Percentiles rank a stretch among this genome's conserved stretches.
Evolutionary conservation across 2,329 filamentous ascomycete species (phyloP).

Genomic region (Colletotrichum scovillei): DNA sequence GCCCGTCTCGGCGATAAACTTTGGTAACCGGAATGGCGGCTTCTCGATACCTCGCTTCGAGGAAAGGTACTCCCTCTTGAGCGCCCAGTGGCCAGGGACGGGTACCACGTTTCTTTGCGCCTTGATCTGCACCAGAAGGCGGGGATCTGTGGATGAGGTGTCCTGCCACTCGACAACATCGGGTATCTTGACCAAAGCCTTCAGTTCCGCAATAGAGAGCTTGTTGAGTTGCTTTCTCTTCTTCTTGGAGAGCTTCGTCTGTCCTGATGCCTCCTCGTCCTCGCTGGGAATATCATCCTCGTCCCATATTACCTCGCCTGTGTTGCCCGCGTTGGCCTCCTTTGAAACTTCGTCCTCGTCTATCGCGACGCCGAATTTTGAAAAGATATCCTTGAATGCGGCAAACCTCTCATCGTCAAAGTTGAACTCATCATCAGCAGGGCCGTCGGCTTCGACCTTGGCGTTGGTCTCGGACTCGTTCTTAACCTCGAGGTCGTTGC

Average conservation of each 20-base stretch:
- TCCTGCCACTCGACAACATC: conserved; percentile 99
- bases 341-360: conserved; percentile 73
- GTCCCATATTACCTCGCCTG: conserved; percentile 86
- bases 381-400: conserved; percentile 85
- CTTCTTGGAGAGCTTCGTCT: conserved; percentile 89
- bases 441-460: conserved; percentile 56
- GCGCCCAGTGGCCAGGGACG: conserved; percentile 91
- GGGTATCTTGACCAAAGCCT: conserved; percentile 88
- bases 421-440: conserved; percentile 72
- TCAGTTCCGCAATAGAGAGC: conserved; percentile 93
- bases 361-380: conserved; percentile 77
- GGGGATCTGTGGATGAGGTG: conserved; percentile 88
- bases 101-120: conserved; percentile 95
- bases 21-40: conserved; percentile 89
- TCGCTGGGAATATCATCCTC: conserved; percentile 90
- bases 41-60: conserved; percentile 98
- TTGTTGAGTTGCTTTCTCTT: conserved; percentile 93
- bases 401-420: conserved; percentile 82
- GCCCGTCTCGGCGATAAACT: conserved; percentile 97
- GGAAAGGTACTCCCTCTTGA: conserved; percentile 97
- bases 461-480: conserved; percentile 49
- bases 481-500: conserved; percentile 56
- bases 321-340: conserved; percentile 76
- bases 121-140: conserved; percentile 93
- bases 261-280: conserved; percentile 74